Percentiles rank a stretch among this genome's conserved stretches.
Conservation (phyloP, 441 rosid species). For the Gossypium gossypioides region DNA sequence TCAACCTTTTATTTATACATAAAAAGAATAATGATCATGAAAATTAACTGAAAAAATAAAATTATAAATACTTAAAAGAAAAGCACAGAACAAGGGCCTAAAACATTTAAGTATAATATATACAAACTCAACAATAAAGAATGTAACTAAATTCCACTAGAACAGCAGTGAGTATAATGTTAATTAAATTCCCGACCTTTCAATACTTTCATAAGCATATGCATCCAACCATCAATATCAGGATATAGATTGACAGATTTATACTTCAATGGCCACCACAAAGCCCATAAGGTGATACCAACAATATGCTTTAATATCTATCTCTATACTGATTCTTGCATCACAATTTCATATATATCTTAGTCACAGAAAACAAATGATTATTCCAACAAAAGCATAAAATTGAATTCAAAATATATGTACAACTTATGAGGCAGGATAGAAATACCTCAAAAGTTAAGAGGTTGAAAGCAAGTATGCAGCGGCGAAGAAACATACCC, state of each 20-base stretch:
- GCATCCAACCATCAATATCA: not conserved
- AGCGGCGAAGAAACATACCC: conserved; percentile 82
- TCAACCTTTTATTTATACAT: not conserved
- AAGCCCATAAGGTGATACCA: not conserved
- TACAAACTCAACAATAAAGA: not conserved
- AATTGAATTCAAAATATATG: not conserved
- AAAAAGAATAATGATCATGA: not conserved
- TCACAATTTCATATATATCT: not conserved
- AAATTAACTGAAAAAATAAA: not conserved
- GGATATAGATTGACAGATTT: not conserved
- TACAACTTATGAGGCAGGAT: not conserved
- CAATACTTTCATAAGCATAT: not conserved
- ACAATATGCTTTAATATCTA: not conserved
- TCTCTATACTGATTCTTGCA: not conserved
- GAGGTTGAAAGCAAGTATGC: conserved; percentile 69
- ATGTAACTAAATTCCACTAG: not conserved
- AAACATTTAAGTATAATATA: not conserved
- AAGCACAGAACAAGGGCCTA: not conserved
- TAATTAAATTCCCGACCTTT: not conserved
- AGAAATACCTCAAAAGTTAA: conserved; percentile 69
- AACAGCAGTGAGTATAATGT: not conserved
- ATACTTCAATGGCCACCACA: not conserved
- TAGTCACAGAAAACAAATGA: not conserved
- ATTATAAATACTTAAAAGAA: not conserved
- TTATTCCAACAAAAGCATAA: not conserved